A percentile compares a stretch with the other conserved stretches of the same genome.
Evolutionary conservation across 73 alveolate genomes (phyloP).

Genomic region (Effrenium voratum): DNA sequence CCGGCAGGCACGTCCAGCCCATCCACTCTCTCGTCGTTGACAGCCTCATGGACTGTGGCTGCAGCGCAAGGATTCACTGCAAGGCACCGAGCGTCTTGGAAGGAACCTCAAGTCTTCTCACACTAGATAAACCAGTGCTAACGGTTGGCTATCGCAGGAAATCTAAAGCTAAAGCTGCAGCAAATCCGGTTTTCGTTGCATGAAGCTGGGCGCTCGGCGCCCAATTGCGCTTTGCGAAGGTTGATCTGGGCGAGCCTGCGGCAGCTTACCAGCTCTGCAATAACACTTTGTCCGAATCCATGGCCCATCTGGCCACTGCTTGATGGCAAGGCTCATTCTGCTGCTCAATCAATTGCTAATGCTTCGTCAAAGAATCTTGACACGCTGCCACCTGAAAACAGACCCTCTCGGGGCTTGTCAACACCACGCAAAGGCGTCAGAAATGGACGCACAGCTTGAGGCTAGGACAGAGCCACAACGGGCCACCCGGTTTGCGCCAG

Average conservation of each 20-base stretch:
- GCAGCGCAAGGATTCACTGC: no score
- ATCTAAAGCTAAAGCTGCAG: not conserved
- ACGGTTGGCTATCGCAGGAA: not conserved
- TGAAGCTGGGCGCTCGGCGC: not conserved
- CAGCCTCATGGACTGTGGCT: constrained; percentile 26
- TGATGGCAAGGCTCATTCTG: not conserved
- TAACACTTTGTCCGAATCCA: no score
- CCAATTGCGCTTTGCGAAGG: constrained; percentile 62
- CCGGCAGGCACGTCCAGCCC: constrained; percentile 52
- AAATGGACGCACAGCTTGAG: not conserved
- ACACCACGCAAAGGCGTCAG: not conserved
- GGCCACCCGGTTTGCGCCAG: constrained; percentile 91
- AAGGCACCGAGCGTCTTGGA: no score
- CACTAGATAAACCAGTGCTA: no score
- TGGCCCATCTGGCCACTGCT: not conserved
- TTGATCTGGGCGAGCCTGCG: constrained; percentile 61
- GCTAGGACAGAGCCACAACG: constrained; percentile 4
- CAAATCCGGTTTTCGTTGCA: no score
- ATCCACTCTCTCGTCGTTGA: constrained; percentile 68
- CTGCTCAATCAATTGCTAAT: not conserved
- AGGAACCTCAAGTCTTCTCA: no score
- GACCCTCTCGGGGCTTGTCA: not conserved
- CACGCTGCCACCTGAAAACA: no score
- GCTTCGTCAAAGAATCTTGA: no score
- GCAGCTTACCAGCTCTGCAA: not conserved